Evolutionary conservation across 768 basidiomycete species (phyloP).

Genomic region (Suillus clintonianus): DNA sequence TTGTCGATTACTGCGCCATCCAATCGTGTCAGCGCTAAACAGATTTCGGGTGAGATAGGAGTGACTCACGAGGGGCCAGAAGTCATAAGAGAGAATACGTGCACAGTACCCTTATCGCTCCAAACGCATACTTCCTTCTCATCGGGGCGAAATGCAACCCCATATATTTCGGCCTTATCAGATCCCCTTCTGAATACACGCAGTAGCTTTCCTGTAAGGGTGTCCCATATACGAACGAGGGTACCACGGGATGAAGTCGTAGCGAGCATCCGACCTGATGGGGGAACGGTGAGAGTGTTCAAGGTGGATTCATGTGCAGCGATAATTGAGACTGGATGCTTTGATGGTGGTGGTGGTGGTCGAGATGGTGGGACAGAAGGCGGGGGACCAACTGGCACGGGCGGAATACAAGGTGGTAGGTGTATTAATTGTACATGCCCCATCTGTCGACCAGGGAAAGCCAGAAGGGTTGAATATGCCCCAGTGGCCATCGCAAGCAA

Average conservation of each 20-base stretch:
- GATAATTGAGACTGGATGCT: slow-evolving; percentile 77
- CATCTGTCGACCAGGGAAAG: slow-evolving; percentile 80
- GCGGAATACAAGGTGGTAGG: slow-evolving; percentile 75
- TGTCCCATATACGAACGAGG: slow-evolving; percentile 85
- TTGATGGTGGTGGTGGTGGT: slow-evolving; percentile 57
- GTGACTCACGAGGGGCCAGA: slow-evolving; percentile 65
- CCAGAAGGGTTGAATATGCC: slow-evolving; percentile 77
- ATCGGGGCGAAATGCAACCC: slow-evolving; percentile 83
- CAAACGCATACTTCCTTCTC: slow-evolving; percentile 87
- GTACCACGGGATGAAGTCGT: slow-evolving; percentile 86
- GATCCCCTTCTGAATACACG: slow-evolving; percentile 83
- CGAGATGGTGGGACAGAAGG: slow-evolving; percentile 51
- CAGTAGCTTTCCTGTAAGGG: slow-evolving; percentile 67
- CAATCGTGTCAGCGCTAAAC: slow-evolving; percentile 8
- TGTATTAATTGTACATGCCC: slow-evolving; percentile 90
- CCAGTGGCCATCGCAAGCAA: slow-evolving; percentile 80
- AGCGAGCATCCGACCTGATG: slow-evolving; percentile 77
- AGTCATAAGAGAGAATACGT: slow-evolving; percentile 76
- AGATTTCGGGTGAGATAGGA: slow-evolving; percentile 3
- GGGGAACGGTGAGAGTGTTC: slow-evolving; percentile 74
- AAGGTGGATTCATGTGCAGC: slow-evolving; percentile 81
- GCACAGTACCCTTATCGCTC: slow-evolving; percentile 95
- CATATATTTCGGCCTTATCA: slow-evolving; percentile 91
- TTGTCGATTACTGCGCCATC: slow-evolving; percentile 69
- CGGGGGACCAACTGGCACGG: slow-evolving; percentile 57